Conservation (phyloP, 306 rosid species). For the Pyrus pyrifolia region DNA sequence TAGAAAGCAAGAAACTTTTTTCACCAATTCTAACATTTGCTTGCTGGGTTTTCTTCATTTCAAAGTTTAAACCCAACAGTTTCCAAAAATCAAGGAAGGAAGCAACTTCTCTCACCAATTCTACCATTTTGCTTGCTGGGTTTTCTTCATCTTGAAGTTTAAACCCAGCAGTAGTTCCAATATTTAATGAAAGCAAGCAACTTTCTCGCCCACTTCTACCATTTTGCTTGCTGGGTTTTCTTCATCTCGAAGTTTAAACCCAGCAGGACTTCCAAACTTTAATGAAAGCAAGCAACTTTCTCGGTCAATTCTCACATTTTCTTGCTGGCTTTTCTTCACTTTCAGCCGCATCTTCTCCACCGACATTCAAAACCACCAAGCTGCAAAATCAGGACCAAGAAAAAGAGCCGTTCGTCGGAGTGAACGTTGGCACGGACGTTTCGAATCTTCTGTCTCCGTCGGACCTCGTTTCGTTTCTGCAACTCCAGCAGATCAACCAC, state of each 20-base stretch:
- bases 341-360: slow-evolving; percentile 27
- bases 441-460: slow-evolving; percentile 49
- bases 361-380: not conserved
- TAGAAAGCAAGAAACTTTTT: too few relatives aligned
- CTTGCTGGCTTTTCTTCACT: not conserved
- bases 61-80: not conserved
- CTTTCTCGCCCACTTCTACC: not conserved
- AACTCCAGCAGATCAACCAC: slow-evolving; percentile 53
- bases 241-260: too few relatives aligned
- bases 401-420: slow-evolving; percentile 60
- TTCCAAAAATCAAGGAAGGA: too few relatives aligned
- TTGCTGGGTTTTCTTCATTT: not conserved
- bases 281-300: not conserved
- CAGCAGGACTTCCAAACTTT: not conserved
- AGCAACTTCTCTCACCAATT: too few relatives aligned
- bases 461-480: slow-evolving; percentile 48
- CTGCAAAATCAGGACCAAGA: slow-evolving; percentile 23
- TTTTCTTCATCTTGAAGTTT: too few relatives aligned
- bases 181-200: not conserved
- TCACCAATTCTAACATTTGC: not conserved
- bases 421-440: slow-evolving; percentile 74
- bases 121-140: too few relatives aligned
- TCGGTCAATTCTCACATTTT: not conserved
- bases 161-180: not conserved
- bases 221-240: not conserved